These are phyloP conservation scores for Zea luxurians DNA, from an alignment of 176 grass and related monocot species.

Conservation along the genomic window DNA sequence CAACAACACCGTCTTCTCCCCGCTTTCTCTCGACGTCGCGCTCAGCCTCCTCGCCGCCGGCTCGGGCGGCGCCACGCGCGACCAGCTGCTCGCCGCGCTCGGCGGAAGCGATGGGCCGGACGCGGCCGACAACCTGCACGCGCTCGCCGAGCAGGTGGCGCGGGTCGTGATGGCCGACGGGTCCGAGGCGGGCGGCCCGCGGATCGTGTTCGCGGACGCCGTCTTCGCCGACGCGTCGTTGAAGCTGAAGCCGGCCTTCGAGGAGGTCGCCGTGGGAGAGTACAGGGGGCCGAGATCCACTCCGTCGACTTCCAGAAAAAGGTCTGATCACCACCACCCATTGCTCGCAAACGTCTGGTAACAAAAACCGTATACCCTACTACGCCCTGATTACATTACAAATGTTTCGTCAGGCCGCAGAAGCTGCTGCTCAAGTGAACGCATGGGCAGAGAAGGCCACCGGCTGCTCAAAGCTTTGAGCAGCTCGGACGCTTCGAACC, in stretches of 20 bases:
- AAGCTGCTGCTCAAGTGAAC: no score
- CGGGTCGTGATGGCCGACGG: constrained; percentile 66
- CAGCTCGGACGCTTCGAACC: no score
- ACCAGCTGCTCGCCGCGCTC: constrained; percentile 55
- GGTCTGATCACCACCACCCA: constrained; percentile 20
- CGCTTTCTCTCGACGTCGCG: constrained; percentile 70
- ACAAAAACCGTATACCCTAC: no score
- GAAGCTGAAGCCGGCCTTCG: constrained; percentile 52
- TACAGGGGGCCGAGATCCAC: constrained; percentile 56
- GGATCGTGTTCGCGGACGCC: constrained; percentile 51
- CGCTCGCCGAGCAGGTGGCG: constrained; percentile 45
- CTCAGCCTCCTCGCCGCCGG: constrained; percentile 76
- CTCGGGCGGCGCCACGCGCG: constrained; percentile 53
- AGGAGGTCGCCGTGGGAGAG: constrained; percentile 23
- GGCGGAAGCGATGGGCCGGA: neutral
- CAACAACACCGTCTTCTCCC: constrained; percentile 72
- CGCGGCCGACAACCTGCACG: neutral
- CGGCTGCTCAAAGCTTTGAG: constrained; percentile 48
- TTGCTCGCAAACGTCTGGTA: neutral
- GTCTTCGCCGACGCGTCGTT: constrained; percentile 62
- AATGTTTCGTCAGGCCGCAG: no score
- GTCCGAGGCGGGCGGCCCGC: constrained; percentile 58
- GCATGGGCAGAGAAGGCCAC: no score
- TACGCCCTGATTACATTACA: no score
- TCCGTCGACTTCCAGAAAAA: constrained; percentile 60